A percentile compares a stretch with the other conserved stretches of the same genome.
Evolutionary conservation across 805 yeast genomes (phyloP).

Genomic region (Wickerhamomyces bisporus): DNA sequence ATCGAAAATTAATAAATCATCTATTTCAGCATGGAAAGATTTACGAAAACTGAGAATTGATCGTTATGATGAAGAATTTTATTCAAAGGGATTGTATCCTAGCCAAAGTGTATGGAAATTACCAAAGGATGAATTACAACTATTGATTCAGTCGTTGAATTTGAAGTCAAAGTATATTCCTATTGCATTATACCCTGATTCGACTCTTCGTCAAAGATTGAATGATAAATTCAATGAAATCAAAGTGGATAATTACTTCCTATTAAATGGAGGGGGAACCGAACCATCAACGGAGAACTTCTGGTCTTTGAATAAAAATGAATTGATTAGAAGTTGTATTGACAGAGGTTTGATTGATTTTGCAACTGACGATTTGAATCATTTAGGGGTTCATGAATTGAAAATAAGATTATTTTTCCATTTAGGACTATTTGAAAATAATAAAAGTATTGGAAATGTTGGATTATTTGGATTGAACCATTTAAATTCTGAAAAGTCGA

Average conservation of each 20-base stretch:
- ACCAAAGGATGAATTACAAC: slow-evolving; percentile 32
- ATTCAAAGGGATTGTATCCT: slow-evolving; percentile 25
- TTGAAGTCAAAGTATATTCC: slow-evolving; percentile 39
- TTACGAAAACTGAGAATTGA: slow-evolving; percentile 13
- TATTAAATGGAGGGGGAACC: slow-evolving; percentile 25
- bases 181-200: slow-evolving; percentile 31
- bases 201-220: slow-evolving; percentile 31
- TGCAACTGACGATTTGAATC: slow-evolving; percentile 26
- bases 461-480: slow-evolving; percentile 31
- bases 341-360: slow-evolving; percentile 50
- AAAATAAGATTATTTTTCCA: slow-evolving; percentile 36
- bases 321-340: slow-evolving; percentile 47
- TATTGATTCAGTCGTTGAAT: slow-evolving; percentile 32
- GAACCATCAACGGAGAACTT: slow-evolving; percentile 22
- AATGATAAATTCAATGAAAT: slow-evolving; percentile 38
- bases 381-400: slow-evolving; percentile 28
- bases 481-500: slow-evolving; percentile 5
- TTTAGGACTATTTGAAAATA: slow-evolving; percentile 34
- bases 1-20: slow-evolving; percentile 29
- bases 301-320: slow-evolving; percentile 43
- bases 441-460: slow-evolving; percentile 21
- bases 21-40: slow-evolving; percentile 14
- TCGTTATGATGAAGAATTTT: slow-evolving; percentile 7
- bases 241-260: slow-evolving; percentile 46
- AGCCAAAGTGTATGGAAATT: slow-evolving; percentile 44